phyloP scores from a whole-genome alignment of 176 grass and related monocot species.

The Carex cristatella region DNA sequence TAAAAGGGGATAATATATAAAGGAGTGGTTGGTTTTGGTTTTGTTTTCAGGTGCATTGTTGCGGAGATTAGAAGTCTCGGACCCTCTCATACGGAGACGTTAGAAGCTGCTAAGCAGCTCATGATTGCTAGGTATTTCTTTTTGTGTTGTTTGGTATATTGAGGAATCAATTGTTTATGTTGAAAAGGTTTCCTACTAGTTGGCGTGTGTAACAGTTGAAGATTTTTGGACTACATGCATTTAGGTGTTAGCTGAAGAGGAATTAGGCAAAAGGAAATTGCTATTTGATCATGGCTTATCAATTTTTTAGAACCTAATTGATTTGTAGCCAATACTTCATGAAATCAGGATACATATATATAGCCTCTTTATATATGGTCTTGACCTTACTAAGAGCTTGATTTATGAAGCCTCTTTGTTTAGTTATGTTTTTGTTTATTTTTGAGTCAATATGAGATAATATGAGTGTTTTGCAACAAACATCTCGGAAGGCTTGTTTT shows the following conservation, averaged over 20 bases:
- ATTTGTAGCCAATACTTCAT: not conserved
- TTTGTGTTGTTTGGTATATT: not conserved
- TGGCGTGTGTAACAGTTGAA: not conserved
- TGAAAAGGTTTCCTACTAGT: not conserved
- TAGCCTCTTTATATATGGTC: not conserved
- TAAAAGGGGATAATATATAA: not conserved
- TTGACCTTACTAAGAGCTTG: not conserved
- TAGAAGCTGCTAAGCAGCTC: slow-evolving; percentile 50
- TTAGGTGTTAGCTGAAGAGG: not conserved
- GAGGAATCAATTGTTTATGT: not conserved
- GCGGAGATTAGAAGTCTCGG: slow-evolving; percentile 59
- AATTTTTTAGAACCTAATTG: not conserved
- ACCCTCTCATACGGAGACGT: slow-evolving; percentile 36
- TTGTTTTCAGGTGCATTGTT: slow-evolving; percentile 38
- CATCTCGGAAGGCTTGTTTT: not conserved
- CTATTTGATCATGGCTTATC: not conserved
- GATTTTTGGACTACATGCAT: not conserved
- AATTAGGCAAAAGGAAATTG: not conserved
- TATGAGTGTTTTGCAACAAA: not conserved
- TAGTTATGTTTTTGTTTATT: not conserved
- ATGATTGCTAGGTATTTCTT: slow-evolving; percentile 35
- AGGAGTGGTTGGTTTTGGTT: not conserved
- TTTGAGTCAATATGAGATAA: not conserved
- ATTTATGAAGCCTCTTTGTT: not conserved
- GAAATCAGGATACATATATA: no score